Evolutionary conservation across 805 yeast species (phyloP).

Genomic region (Saccharomycopsis amapae): DNA sequence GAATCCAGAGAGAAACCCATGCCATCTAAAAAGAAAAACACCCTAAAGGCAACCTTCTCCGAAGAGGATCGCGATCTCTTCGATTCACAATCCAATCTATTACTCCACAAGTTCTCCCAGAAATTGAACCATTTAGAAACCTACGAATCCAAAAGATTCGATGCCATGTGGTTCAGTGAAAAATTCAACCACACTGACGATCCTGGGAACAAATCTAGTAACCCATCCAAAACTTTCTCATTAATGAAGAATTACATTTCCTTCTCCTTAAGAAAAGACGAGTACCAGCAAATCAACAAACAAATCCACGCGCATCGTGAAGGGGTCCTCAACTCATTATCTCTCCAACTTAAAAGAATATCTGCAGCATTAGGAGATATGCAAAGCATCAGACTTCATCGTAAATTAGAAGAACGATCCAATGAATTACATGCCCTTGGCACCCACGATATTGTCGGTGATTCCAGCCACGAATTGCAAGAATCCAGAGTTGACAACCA

Average conservation of each 20-base stretch:
- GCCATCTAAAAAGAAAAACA: no score
- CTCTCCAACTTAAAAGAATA: slow-evolving; percentile 10
- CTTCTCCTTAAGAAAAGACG: slow-evolving; percentile 13
- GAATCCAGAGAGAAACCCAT: not conserved
- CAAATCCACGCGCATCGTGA: slow-evolving; percentile 16
- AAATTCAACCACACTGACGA: slow-evolving; percentile 6
- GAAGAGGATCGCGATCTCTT: slow-evolving; percentile 21
- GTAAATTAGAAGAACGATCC: slow-evolving; percentile 20
- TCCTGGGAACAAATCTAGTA: not conserved
- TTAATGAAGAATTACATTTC: slow-evolving; percentile 10
- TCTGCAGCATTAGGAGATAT: slow-evolving; percentile 16
- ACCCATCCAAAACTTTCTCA: not conserved
- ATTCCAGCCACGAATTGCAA: not conserved
- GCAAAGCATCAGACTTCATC: slow-evolving; percentile 13
- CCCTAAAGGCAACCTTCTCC: slow-evolving; percentile 6
- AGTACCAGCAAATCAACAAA: slow-evolving; percentile 8
- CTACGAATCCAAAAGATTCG: slow-evolving; percentile 16
- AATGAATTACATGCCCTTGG: slow-evolving; percentile 17
- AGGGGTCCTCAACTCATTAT: slow-evolving; percentile 13
- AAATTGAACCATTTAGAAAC: slow-evolving; percentile 18
- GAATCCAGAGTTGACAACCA: not conserved
- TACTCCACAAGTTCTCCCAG: slow-evolving; percentile 16
- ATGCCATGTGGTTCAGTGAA: slow-evolving; percentile 17
- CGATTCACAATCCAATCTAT: slow-evolving; percentile 14
- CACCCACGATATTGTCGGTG: not conserved